Evolutionary conservation across 495 filamentous ascomycete genomes (phyloP).

Genomic region (Choiromyces venosus): DNA sequence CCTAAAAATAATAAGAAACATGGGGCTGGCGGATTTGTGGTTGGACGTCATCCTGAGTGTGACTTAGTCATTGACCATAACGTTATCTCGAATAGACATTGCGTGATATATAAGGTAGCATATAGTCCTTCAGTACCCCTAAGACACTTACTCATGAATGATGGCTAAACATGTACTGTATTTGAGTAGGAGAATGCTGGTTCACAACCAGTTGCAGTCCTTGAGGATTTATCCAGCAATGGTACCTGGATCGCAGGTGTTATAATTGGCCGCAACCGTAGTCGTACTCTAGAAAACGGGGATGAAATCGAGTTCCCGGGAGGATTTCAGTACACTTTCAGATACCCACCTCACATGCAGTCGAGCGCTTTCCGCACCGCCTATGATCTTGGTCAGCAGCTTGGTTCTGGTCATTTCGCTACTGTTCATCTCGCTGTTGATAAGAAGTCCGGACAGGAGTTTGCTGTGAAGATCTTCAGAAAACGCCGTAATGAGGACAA

Average conservation of each 20-base stretch:
- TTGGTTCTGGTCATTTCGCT: conserved; percentile 96
- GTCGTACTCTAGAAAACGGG: conserved; percentile 75
- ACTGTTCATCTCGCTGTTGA: conserved; percentile 89
- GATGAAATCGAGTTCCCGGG: conserved; percentile 85
- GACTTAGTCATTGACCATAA: conserved; percentile 73
- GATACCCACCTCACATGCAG: conserved; percentile 71
- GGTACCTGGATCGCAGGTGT: conserved; percentile 94
- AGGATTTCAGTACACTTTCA: conserved; percentile 79
- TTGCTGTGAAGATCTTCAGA: conserved; percentile 91
- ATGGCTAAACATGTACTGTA: background rate
- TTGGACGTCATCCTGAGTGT: conserved; percentile 90
- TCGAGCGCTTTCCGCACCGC: conserved; percentile 77
- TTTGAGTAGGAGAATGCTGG: conserved; percentile 61
- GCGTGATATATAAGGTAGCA: conserved; percentile 66
- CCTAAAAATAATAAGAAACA: conserved; percentile 50
- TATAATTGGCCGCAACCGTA: conserved; percentile 83
- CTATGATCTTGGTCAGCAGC: conserved; percentile 74
- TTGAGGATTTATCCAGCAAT: conserved; percentile 94
- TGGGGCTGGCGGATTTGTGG: conserved; percentile 74
- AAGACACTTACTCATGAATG: background rate
- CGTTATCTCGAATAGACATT: conserved; percentile 94
- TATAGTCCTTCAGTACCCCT: background rate
- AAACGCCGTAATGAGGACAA: conserved; percentile 73
- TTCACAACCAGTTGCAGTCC: conserved; percentile 68
- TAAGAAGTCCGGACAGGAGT: conserved; percentile 71